phyloP scores from a whole-genome alignment of 2,329 filamentous ascomycete species.

The Metarhizium anisopliae region DNA sequence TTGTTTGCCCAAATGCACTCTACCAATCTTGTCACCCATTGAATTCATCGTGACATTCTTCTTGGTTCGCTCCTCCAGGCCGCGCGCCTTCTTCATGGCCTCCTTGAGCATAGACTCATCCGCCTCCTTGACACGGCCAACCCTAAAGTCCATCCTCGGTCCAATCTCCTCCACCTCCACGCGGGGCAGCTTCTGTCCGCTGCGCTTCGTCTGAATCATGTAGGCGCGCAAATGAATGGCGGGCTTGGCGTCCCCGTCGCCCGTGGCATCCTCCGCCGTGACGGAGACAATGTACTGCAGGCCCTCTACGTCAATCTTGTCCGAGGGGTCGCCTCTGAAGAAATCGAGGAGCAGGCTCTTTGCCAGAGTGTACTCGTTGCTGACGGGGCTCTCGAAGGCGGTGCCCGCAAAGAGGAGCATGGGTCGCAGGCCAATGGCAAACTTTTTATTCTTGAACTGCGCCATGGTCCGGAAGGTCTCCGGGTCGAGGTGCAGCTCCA shows the following conservation, averaged over 20 bases:
- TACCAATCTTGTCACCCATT: constrained; percentile 93
- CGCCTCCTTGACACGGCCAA: constrained; percentile 72
- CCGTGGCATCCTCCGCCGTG: constrained; percentile 56
- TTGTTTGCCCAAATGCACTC: constrained; percentile 84
- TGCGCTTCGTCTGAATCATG: constrained; percentile 76
- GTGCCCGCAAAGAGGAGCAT: constrained; percentile 87
- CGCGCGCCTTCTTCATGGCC: constrained; percentile 78
- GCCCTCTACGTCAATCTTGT: constrained; percentile 89
- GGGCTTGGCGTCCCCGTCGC: constrained; percentile 39
- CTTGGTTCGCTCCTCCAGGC: constrained; percentile 69
- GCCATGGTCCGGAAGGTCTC: constrained; percentile 59
- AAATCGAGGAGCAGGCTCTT: constrained; percentile 86
- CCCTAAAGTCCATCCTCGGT: constrained; percentile 81
- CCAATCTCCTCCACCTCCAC: constrained; percentile 95
- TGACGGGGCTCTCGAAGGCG: constrained; percentile 73
- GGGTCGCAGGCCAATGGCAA: constrained; percentile 75
- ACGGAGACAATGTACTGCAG: constrained; percentile 85
- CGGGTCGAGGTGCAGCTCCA: constrained; percentile 77
- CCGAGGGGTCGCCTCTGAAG: constrained; percentile 68
- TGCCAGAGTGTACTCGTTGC: constrained; percentile 72
- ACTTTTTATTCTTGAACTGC: constrained; percentile 69
- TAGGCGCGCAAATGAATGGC: constrained; percentile 67
- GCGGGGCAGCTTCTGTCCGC: constrained; percentile 76
- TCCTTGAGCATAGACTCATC: constrained; percentile 78
- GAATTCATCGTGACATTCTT: constrained; percentile 91